Evolutionary conservation across 805 yeast genomes (phyloP), one percentile per base, ranked within the genome.

Genomic region (Cyberlindnera mrakii): DNA sequence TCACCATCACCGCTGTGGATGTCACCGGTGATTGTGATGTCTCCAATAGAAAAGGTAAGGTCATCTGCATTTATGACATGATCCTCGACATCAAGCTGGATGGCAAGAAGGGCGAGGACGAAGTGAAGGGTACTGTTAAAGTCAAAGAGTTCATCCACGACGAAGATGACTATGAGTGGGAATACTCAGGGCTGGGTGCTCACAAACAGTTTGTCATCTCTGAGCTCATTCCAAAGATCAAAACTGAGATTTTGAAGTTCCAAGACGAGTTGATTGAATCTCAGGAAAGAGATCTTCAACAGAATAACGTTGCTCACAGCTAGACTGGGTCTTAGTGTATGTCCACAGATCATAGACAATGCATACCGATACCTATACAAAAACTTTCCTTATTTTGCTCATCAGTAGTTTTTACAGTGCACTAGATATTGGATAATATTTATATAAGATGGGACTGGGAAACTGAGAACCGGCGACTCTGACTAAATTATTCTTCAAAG

Each of bases 11-110:
- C 16, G 55, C 69, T 3, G 65, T 63, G n/a, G 59, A 67, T 3
- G 65, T 82, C 4, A 62, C 68, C 6, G 95, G 95, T 18, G 93
- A 85, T 60, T 83, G 93, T 53, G 85, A 85, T 54, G 90, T 85
- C 13, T 80, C 87, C 18, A 91, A 85, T 62, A 75, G 95, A 67
- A 85, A 85, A 63, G 91, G 91, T 8, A 82, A 80, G 62, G 86
- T 82, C 20, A 75, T 78, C 54, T 84, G 91, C 57, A 80, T 85
- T 39, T 85, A 75, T 55, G 95, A 85, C 57, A 59, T 85, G 71
- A 66, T 67, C 36, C 59, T 85, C 37, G 70, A 67, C 49, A 70
- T 85, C 45, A 55, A 65, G 9, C 67, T 79, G 17, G 55, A 60
- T 31, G 70, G 75, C 13, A 52, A 58, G 25, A 65, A 60, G 7